phyloP scores from a whole-genome alignment of 169 alveolate genomes.

The Plasmodium coatneyi region DNA sequence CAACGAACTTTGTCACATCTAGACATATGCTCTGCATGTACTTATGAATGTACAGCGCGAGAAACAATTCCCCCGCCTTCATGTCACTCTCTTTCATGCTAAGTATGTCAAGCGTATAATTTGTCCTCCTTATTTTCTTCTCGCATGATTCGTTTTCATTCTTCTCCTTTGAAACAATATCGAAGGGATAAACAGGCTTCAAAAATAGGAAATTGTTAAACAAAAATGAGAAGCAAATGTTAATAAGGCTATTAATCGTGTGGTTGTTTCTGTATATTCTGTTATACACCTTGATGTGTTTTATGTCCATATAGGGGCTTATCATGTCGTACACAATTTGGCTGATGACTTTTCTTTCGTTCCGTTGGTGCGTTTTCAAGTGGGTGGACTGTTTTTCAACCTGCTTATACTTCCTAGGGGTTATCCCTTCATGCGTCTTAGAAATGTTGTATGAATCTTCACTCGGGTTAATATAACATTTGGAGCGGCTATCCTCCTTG shows the following conservation, averaged over 20 bases:
- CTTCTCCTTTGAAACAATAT: constrained; percentile 36
- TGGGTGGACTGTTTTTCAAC: not conserved
- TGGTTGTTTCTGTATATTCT: constrained; percentile 20
- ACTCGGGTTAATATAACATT: not conserved
- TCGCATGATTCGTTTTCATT: constrained; percentile 26
- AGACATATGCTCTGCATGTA: constrained; percentile 63
- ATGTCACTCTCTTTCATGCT: constrained; percentile 50
- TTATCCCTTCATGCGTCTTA: not conserved
- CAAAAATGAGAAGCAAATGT: constrained; percentile 60
- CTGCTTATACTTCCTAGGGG: not conserved
- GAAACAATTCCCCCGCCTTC: constrained; percentile 48
- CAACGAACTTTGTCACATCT: constrained; percentile 58
- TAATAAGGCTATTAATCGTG: constrained; percentile 53
- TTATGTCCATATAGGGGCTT: constrained; percentile 48
- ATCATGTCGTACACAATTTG: constrained; percentile 38
- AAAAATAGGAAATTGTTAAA: constrained; percentile 58
- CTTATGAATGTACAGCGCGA: constrained; percentile 54
- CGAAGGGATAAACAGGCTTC: constrained; percentile 70
- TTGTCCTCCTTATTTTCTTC: constrained; percentile 16
- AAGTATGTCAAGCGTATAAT: constrained; percentile 51
- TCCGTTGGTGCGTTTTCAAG: not conserved
- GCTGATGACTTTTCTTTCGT: constrained; percentile 11
- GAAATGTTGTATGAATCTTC: not conserved
- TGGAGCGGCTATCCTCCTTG: not conserved
- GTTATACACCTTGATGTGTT: constrained; percentile 27